phyloP scores from a whole-genome alignment of 345 rosid species.

The Sapria himalayana region DNA sequence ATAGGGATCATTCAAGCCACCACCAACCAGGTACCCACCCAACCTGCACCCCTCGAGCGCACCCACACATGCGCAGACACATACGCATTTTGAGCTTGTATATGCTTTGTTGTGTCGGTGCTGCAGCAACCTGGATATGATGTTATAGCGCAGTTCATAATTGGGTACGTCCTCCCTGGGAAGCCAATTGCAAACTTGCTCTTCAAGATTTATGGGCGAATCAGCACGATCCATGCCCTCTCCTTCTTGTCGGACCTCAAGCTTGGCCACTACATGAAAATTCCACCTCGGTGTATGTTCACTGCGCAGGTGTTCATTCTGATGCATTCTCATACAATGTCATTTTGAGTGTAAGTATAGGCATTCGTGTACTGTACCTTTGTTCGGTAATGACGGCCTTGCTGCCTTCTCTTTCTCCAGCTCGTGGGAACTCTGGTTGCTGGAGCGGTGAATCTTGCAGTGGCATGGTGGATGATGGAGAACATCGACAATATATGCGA shows the following conservation, averaged over 20 bases:
- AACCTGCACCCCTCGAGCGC: neutral
- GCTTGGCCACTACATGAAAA: constrained; percentile 98
- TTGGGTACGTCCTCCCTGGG: constrained; percentile 79
- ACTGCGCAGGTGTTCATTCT: constrained; percentile 59
- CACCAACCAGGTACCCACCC: constrained; percentile 59
- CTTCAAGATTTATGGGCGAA: constrained; percentile 91
- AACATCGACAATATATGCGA: constrained; percentile 74
- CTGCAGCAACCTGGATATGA: constrained; percentile 99
- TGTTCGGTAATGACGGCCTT: neutral
- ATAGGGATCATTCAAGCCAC: constrained; percentile 99
- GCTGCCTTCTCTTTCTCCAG: constrained; percentile 17
- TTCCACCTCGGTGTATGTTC: constrained; percentile 96
- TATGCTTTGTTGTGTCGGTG: constrained; percentile 2
- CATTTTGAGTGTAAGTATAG: neutral
- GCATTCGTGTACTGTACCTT: neutral
- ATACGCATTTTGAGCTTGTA: neutral
- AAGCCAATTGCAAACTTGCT: constrained; percentile 85
- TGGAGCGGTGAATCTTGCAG: constrained; percentile 63
- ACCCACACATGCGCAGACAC: neutral
- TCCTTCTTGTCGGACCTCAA: constrained; percentile 95
- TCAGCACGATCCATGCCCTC: constrained; percentile 87
- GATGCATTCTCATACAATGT: neutral
- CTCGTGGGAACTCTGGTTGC: constrained; percentile 71
- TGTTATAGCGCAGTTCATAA: constrained; percentile 89
- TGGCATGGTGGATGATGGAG: constrained; percentile 99